Percentiles rank a stretch among this genome's conserved stretches.
phyloP scores from a whole-genome alignment of 2,329 filamentous ascomycete genomes.

The Intubia oerlemansii region DNA sequence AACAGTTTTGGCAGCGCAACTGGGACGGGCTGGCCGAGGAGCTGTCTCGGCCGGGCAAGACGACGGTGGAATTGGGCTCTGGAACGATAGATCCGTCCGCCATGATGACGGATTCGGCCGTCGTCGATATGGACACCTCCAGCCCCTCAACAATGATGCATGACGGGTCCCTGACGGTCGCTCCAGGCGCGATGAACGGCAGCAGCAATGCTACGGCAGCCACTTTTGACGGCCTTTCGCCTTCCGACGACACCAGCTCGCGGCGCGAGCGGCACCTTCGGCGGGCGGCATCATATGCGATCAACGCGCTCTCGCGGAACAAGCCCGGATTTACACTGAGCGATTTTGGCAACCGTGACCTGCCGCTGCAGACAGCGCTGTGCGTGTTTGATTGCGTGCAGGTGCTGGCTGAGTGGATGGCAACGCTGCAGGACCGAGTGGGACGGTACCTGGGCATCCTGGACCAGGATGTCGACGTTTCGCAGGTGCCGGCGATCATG shows the following conservation, averaged over 20 bases:
- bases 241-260: conserved; percentile 30
- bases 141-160: too few relatives aligned
- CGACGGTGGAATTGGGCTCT: conserved; percentile 53
- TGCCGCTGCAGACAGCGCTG: conserved; percentile 78
- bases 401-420: conserved; percentile 84
- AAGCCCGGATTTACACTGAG: conserved; percentile 70
- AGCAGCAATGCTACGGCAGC: too few relatives aligned
- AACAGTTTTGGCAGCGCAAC: conserved; percentile 84
- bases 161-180: too few relatives aligned
- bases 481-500: conserved; percentile 69
- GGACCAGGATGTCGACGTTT: conserved; percentile 62
- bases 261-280: conserved; percentile 73
- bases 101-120: conserved; percentile 25
- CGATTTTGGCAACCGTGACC: conserved; percentile 62
- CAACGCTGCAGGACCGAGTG: conserved; percentile 83
- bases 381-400: conserved; percentile 89
- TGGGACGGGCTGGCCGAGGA: conserved; percentile 85
- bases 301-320: conserved; percentile 76
- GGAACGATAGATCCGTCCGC: too few relatives aligned
- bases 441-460: conserved; percentile 73
- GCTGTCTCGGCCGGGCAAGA: too few relatives aligned
- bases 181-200: too few relatives aligned
- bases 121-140: too few relatives aligned
- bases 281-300: conserved; percentile 89
- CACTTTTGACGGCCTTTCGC: too few relatives aligned